Evolutionary conservation across 441 rosid species (phyloP).

Genomic region (Aquilaria agallochum): DNA sequence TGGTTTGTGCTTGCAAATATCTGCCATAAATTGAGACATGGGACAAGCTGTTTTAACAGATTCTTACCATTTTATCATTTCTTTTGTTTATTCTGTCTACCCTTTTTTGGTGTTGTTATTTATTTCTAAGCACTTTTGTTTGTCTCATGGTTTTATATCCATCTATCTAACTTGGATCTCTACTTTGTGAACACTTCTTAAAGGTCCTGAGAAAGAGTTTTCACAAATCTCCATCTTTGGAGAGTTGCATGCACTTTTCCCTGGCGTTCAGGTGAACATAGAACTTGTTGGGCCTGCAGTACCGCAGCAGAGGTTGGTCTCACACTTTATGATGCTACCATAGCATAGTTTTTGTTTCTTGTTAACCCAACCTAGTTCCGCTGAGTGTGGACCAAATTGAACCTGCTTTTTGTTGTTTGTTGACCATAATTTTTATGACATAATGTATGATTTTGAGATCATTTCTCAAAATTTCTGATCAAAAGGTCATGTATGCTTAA

Average conservation of each 20-base stretch:
- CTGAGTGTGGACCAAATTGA: too few relatives aligned
- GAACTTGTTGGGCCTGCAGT: slow-evolving; percentile 81
- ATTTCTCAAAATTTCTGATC: too few relatives aligned
- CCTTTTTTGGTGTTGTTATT: too few relatives aligned
- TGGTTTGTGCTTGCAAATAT: too few relatives aligned
- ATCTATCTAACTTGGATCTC: slow-evolving; percentile 4
- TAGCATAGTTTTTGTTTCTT: not conserved
- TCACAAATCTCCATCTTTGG: slow-evolving; percentile 74
- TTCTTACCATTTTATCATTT: too few relatives aligned
- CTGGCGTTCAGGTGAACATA: slow-evolving; percentile 49
- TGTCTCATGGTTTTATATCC: not conserved
- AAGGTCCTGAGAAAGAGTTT: slow-evolving; percentile 96
- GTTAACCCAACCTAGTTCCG: too few relatives aligned
- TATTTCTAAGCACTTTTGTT: not conserved
- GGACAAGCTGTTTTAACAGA: too few relatives aligned
- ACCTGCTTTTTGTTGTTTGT: too few relatives aligned
- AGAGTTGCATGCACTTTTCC: slow-evolving; percentile 77
- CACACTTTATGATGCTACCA: slow-evolving; percentile 2
- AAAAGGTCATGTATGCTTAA: too few relatives aligned
- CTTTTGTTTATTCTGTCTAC: too few relatives aligned
- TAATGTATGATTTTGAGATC: not conserved
- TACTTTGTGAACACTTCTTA: slow-evolving; percentile 19
- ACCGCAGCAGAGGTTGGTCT: slow-evolving; percentile 61
- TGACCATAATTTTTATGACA: slow-evolving; percentile 4
- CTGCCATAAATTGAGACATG: too few relatives aligned